Percentiles rank a stretch among this genome's conserved stretches.
phyloP scores from a whole-genome alignment of 2,329 filamentous ascomycete species.

The Beauveria rudraprayagi region DNA sequence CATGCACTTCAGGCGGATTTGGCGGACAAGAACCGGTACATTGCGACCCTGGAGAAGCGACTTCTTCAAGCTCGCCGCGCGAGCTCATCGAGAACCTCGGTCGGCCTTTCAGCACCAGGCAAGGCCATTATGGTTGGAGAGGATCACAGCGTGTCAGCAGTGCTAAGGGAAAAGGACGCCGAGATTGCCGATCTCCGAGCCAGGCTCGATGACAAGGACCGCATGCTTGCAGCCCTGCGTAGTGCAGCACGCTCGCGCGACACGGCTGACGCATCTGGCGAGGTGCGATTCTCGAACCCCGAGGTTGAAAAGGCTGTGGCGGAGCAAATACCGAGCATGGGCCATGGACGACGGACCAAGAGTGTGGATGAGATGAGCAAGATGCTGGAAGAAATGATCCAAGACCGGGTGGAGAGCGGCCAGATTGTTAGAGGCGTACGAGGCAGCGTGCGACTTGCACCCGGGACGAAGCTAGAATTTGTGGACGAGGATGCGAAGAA shows the following conservation, averaged over 20 bases:
- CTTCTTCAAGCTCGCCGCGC: conserved; percentile 83
- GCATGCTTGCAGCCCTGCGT: conserved; percentile 81
- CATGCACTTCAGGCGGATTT: conserved; percentile 90
- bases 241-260: conserved; percentile 82
- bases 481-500: conserved; percentile 26
- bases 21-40: conserved; percentile 94
- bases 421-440: conserved; percentile 58
- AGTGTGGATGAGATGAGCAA: conserved; percentile 88
- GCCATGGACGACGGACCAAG: conserved; percentile 48
- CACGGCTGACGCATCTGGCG: conserved; percentile 53
- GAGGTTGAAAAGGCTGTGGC: conserved; percentile 13
- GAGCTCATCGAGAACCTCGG: conserved; percentile 80
- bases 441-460: conserved; percentile 56
- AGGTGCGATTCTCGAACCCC: conserved; percentile 23
- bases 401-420: conserved; percentile 72
- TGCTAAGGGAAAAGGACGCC: conserved; percentile 80
- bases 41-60: conserved; percentile 84
- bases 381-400: conserved; percentile 94
- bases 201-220: conserved; percentile 86
- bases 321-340: conserved; percentile 18
- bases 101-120: conserved; percentile 55
- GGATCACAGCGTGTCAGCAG: conserved; percentile 63
- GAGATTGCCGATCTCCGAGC: conserved; percentile 89
- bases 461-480: conserved; percentile 33
- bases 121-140: conserved; percentile 66